Percentiles rank a stretch among this genome's conserved stretches.
Evolutionary conservation across 2,329 filamentous ascomycete species (phyloP).

Genomic region (Penicillium sp.): DNA sequence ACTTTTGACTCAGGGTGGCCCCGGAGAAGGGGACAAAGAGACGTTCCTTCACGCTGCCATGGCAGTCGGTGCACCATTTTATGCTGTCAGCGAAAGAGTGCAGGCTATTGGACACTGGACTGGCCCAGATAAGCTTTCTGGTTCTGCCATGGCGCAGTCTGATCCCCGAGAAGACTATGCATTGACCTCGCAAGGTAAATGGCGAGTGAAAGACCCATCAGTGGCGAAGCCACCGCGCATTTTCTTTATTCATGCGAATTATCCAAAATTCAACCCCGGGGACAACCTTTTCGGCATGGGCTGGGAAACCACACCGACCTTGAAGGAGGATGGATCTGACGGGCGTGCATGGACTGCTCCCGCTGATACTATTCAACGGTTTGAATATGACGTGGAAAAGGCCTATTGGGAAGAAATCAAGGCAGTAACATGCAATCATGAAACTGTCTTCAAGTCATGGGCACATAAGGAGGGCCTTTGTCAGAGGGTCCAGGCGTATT

Average conservation of each 20-base stretch:
- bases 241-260: slow-evolving; percentile 40
- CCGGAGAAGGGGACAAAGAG: slow-evolving; percentile 39
- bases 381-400: slow-evolving; percentile 39
- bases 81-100: slow-evolving; percentile 35
- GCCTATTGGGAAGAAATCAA: slow-evolving; percentile 41
- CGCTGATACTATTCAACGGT: slow-evolving; percentile 29
- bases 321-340: slow-evolving; percentile 33
- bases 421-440: slow-evolving; percentile 36
- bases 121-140: slow-evolving; percentile 23
- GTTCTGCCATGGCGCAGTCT: slow-evolving; percentile 37
- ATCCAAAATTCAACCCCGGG: slow-evolving; percentile 40
- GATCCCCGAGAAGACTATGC: slow-evolving; percentile 37
- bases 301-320: slow-evolving; percentile 36
- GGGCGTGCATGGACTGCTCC: slow-evolving; percentile 36
- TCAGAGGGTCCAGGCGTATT: slow-evolving; percentile 30
- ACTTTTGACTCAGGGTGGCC: slow-evolving; percentile 36
- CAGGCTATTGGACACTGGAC: slow-evolving; percentile 32
- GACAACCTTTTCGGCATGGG: slow-evolving; percentile 36
- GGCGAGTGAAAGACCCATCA: slow-evolving; percentile 30
- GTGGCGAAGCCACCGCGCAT: slow-evolving; percentile 30
- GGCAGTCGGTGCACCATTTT: slow-evolving; percentile 32
- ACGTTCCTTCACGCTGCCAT: slow-evolving; percentile 35
- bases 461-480: slow-evolving; percentile 28
- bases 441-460: slow-evolving; percentile 34
- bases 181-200: slow-evolving; percentile 29